phyloP scores from a whole-genome alignment of 169 alveolate genomes.

The Plasmodium reichenowi region DNA sequence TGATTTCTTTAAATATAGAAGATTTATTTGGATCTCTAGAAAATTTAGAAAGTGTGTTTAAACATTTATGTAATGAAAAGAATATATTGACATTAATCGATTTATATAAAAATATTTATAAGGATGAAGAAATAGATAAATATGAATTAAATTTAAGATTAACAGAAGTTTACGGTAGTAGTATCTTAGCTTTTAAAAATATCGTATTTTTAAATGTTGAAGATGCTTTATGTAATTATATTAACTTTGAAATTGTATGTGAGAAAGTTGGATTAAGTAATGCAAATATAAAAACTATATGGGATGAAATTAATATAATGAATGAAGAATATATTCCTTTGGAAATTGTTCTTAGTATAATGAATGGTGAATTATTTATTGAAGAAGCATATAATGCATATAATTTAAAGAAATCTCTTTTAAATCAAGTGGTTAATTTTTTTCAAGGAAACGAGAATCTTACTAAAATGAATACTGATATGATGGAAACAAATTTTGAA shows the following conservation, averaged over 20 bases:
- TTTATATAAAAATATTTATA: slow-evolving; percentile 60
- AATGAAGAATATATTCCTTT: slow-evolving; percentile 73
- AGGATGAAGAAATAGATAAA: slow-evolving; percentile 32
- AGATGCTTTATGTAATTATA: slow-evolving; percentile 15
- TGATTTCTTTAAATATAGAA: slow-evolving; percentile 25
- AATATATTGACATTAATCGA: slow-evolving; percentile 44
- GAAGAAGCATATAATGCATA: slow-evolving; percentile 61
- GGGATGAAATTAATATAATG: slow-evolving; percentile 71
- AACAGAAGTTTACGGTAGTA: slow-evolving; percentile 53
- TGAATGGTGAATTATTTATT: slow-evolving; percentile 57
- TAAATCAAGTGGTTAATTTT: slow-evolving; percentile 70
- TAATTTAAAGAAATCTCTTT: slow-evolving; percentile 40
- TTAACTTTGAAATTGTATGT: slow-evolving; percentile 47
- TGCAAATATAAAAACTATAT: slow-evolving; percentile 29
- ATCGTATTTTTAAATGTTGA: slow-evolving; percentile 8
- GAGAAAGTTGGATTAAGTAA: slow-evolving; percentile 44
- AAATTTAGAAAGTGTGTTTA: slow-evolving; percentile 51
- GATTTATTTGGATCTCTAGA: slow-evolving; percentile 47
- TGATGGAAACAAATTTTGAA: slow-evolving; percentile 36
- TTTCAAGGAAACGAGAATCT: slow-evolving; percentile 69
- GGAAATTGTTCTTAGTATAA: slow-evolving; percentile 41
- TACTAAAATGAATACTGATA: slow-evolving; percentile 41
- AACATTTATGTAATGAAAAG: slow-evolving; percentile 46
- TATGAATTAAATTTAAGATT: slow-evolving; percentile 55
- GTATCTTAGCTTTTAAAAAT: slow-evolving; percentile 51